A percentile compares a stretch with the other conserved stretches of the same genome.
phyloP scores from a whole-genome alignment of 1,284 basidiomycete species.

The Trichosporon sp. region DNA sequence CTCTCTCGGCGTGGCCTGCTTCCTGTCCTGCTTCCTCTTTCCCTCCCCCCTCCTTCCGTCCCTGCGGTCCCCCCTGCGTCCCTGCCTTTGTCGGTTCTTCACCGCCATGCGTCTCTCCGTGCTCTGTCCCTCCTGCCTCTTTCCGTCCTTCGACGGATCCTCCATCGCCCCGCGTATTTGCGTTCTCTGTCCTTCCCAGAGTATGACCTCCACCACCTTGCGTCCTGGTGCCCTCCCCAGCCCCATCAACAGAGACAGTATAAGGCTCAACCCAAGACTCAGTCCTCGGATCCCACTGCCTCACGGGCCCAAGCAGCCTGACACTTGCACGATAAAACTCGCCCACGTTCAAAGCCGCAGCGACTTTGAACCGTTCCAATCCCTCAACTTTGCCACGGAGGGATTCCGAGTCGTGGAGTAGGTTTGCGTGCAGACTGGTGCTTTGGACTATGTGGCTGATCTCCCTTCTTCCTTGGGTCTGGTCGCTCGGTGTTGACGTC shows the following conservation, averaged over 20 bases:
- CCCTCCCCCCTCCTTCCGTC: not conserved
- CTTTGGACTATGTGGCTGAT: conserved; percentile 54
- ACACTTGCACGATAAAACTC: conserved; percentile 66
- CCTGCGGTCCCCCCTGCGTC: not conserved
- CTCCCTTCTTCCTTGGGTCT: conserved; percentile 51
- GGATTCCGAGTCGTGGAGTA: conserved; percentile 71
- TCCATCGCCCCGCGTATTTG: too few relatives aligned
- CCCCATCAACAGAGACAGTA: too few relatives aligned
- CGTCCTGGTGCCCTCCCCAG: too few relatives aligned
- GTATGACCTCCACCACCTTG: too few relatives aligned
- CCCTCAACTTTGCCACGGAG: conserved; percentile 66
- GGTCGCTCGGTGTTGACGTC: too few relatives aligned
- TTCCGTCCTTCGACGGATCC: too few relatives aligned
- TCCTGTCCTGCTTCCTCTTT: too few relatives aligned
- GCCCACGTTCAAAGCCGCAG: conserved; percentile 67
- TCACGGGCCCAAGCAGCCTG: conserved; percentile 49
- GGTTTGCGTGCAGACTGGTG: conserved; percentile 73
- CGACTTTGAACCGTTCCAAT: conserved; percentile 78
- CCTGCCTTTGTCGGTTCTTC: too few relatives aligned
- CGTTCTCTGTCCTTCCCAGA: too few relatives aligned
- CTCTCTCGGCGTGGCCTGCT: too few relatives aligned
- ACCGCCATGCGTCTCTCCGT: too few relatives aligned
- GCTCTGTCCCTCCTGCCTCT: too few relatives aligned
- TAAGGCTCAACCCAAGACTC: conserved; percentile 52
- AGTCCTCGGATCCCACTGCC: conserved; percentile 57